A percentile compares a stretch with the other conserved stretches of the same genome.
These are phyloP conservation scores for Candida argentea DNA, from an alignment of 805 yeast genomes.

Conservation along the genomic window DNA sequence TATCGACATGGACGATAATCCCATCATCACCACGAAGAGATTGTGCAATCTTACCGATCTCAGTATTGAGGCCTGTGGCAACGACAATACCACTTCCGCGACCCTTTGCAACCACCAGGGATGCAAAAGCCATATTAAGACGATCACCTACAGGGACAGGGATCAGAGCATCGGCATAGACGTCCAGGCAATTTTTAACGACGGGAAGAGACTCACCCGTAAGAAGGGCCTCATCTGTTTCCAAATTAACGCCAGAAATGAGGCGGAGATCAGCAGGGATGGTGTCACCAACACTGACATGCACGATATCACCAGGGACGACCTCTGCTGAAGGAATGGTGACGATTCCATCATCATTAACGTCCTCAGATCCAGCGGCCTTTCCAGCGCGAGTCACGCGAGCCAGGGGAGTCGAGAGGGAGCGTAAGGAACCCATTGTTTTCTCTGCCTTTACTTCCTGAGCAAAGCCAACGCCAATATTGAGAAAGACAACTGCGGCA, in stretches of 20 bases:
- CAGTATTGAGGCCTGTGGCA: constrained; percentile 61
- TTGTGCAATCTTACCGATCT: constrained; percentile 65
- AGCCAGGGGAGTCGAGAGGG: constrained; percentile 64
- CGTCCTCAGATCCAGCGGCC: too few relatives aligned
- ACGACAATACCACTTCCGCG: constrained; percentile 62
- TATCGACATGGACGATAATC: constrained; percentile 29
- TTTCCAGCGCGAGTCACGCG: constrained; percentile 54
- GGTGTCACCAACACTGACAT: constrained; percentile 61
- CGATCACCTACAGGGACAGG: constrained; percentile 63
- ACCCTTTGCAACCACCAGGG: constrained; percentile 65
- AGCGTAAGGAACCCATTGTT: constrained; percentile 65
- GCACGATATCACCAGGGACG: constrained; percentile 66
- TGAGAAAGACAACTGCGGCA: constrained; percentile 53
- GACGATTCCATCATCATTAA: constrained; percentile 44
- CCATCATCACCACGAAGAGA: constrained; percentile 37
- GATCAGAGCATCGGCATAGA: constrained; percentile 22
- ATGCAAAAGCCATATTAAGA: constrained; percentile 59
- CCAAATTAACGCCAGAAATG: constrained; percentile 49
- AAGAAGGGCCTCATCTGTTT: constrained; percentile 58
- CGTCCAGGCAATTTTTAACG: constrained; percentile 37
- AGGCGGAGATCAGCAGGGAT: constrained; percentile 67
- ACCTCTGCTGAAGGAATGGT: constrained; percentile 53
- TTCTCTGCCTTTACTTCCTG: constrained; percentile 71
- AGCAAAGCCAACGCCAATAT: constrained; percentile 55
- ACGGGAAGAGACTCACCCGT: constrained; percentile 63